Evolutionary conservation across 495 filamentous ascomycete genomes (phyloP).

Genomic region (Geopyxis carbonaria): DNA sequence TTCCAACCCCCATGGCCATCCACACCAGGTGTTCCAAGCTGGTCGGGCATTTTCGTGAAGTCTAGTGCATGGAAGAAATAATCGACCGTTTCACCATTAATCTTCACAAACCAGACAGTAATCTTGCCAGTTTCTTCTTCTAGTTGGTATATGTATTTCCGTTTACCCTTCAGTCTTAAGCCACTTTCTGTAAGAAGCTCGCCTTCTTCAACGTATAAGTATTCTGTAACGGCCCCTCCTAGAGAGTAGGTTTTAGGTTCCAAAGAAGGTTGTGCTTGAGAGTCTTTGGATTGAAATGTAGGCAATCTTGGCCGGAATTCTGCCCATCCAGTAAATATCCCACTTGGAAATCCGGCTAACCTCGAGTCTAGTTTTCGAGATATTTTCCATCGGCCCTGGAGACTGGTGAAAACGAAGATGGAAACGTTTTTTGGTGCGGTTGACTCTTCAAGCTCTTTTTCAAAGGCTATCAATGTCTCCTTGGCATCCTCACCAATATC

Average conservation of each 20-base stretch:
- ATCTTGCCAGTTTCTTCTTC: constrained; percentile 35
- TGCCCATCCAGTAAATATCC: constrained; percentile 43
- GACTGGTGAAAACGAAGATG: constrained; percentile 49
- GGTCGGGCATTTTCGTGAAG: constrained; percentile 8
- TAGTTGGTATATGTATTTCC: constrained; percentile 41
- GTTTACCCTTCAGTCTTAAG: constrained; percentile 19
- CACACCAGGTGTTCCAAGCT: constrained; percentile 26
- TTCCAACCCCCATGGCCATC: constrained; percentile 31
- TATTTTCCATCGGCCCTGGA: constrained; percentile 57
- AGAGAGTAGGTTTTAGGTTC: neutral
- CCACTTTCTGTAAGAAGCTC: constrained; percentile 34
- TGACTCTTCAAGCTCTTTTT: neutral
- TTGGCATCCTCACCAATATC: neutral
- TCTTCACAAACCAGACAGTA: constrained; percentile 51
- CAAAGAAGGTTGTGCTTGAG: neutral
- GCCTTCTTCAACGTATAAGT: constrained; percentile 50
- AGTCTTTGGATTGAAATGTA: constrained; percentile 27
- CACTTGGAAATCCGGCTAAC: constrained; percentile 37
- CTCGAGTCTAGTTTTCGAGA: constrained; percentile 33
- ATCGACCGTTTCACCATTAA: constrained; percentile 38
- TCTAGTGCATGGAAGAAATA: constrained; percentile 48
- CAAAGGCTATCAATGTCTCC: neutral
- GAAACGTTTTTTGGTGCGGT: constrained; percentile 25
- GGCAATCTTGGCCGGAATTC: constrained; percentile 42
- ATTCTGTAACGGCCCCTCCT: constrained; percentile 32